Conservation (phyloP, 2,329 filamentous ascomycete genomes). For the Phaeosphaeriaceae sp. region DNA sequence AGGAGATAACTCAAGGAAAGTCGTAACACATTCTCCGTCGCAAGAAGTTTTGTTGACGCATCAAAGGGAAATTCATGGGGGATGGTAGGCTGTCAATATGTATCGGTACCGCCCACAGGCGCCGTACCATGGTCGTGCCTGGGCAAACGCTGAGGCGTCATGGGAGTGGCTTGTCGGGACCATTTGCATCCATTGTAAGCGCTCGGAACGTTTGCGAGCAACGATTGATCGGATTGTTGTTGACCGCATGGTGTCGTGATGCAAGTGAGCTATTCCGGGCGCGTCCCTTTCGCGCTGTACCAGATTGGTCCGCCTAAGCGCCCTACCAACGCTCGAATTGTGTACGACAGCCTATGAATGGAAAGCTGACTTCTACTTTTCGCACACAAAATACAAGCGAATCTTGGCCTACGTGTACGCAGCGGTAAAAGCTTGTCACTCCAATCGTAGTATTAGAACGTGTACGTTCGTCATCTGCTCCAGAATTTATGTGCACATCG, state of each 20-base stretch:
- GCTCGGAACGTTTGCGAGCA: slow-evolving; percentile 31
- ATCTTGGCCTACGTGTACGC: slow-evolving; percentile 42
- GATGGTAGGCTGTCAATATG: slow-evolving; percentile 47
- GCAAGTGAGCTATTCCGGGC: slow-evolving; percentile 40
- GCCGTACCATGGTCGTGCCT: slow-evolving; percentile 39
- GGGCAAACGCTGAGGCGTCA: slow-evolving; percentile 48
- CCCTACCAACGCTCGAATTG: slow-evolving; percentile 29
- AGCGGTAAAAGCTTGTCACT: slow-evolving; percentile 20
- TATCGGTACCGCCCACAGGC: slow-evolving; percentile 37
- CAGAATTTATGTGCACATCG: neutral
- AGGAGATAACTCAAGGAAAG: slow-evolving; percentile 46
- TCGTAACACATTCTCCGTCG: slow-evolving; percentile 45
- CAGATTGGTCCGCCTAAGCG: slow-evolving; percentile 35
- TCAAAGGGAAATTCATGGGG: slow-evolving; percentile 25
- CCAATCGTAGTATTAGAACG: slow-evolving; percentile 6
- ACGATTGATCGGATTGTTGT: slow-evolving; percentile 32
- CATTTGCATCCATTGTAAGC: slow-evolving; percentile 42
- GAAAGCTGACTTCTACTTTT: slow-evolving; percentile 27
- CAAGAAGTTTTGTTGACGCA: slow-evolving; percentile 41
- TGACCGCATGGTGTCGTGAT: slow-evolving; percentile 35
- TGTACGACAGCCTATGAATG: slow-evolving; percentile 29
- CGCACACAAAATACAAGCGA: slow-evolving; percentile 31
- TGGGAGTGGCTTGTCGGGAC: slow-evolving; percentile 30
- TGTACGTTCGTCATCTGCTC: neutral
- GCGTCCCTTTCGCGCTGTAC: slow-evolving; percentile 33